Evolutionary conservation across 371 early-diverging fungal species (phyloP), one percentile per base, ranked within the genome.

Genomic region (Rhizomucor miehei): DNA sequence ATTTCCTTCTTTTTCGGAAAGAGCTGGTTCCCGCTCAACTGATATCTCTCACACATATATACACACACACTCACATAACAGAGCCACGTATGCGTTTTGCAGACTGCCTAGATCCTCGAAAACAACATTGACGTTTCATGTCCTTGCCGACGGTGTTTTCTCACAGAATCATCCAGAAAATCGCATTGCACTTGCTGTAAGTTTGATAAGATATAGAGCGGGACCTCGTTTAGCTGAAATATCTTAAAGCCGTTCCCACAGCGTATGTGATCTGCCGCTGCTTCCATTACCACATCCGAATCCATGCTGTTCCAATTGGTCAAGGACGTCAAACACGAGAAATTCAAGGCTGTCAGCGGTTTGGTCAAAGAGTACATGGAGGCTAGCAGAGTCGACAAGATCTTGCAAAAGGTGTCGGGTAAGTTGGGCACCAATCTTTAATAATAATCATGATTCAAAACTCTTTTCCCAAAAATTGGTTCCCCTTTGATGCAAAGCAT

Each of bases 31-130:
- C 8, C 29, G 8, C 29, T 29, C 29, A n/a, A n/a, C n/a, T n/a
- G n/a, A n/a, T n/a, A n/a, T 29, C 29, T 29, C 29, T 29, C 29
- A 29, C 29, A 29, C 29, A 29, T 8, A 29, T 8, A 3, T 8
- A 29, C 29, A 29, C 29, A 29, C 29, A 3, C 29, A 8, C 8
- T 29, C 8, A 29, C 29, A 3, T 1, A 25, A 11, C 62, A 91
- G 89, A 80, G 93, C 29, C 98, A 97, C 60, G 95, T 96, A 1
- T 97, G 98, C 69, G 90, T 97, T 4, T 67, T 90, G 48, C 96
- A 97, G 73, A 94, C 97, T 1, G 89, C 92, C 13, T 97, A 57
- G 98, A 96, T 41, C 68, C 64, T 92, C 37, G 88, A 89, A 36
- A 68, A 81, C 36, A 74, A 86, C 54, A 79, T 80, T 56, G 84